A percentile compares a stretch with the other conserved stretches of the same genome.
These are phyloP conservation scores for Citrus trifoliata DNA, from an alignment of 345 rosid species.

Conservation along the genomic window DNA sequence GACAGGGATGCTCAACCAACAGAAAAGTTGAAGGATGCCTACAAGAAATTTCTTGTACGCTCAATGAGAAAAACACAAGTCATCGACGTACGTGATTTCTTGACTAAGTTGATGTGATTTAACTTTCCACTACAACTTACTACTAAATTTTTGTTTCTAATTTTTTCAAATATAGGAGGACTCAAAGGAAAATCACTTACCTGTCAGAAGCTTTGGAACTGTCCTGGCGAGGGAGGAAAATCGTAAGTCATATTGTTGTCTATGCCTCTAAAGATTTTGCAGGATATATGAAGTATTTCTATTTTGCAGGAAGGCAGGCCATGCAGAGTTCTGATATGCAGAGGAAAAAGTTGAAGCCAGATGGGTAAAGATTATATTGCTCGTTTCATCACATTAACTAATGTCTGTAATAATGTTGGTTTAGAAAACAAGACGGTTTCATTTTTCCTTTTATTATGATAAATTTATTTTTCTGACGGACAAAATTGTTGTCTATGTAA, in stretches of 20 bases:
- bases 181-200: slow-evolving; percentile 43
- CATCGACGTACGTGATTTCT: slow-evolving; percentile 41
- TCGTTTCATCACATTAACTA: background rate
- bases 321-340: slow-evolving; percentile 35
- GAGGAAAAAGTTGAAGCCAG: slow-evolving; percentile 45
- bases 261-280: slow-evolving; percentile 3
- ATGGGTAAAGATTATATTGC: slow-evolving; percentile 38
- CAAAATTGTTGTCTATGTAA: background rate
- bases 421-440: background rate
- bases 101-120: background rate
- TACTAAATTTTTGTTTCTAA: slow-evolving; percentile 5
- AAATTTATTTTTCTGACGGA: background rate
- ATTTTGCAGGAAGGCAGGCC: slow-evolving; percentile 44
- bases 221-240: slow-evolving; percentile 55
- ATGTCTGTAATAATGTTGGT: background rate
- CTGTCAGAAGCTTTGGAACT: slow-evolving; percentile 80
- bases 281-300: slow-evolving; percentile 9
- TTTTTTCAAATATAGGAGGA: slow-evolving; percentile 36
- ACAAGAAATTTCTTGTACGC: slow-evolving; percentile 63
- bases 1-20: slow-evolving; percentile 70
- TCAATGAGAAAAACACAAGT: slow-evolving; percentile 54
- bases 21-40: slow-evolving; percentile 74
- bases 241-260: slow-evolving; percentile 38
- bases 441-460: background rate
- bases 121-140: background rate